Conservation (phyloP, 108 stramenopile species). For the Skeletonema tropicum region DNA sequence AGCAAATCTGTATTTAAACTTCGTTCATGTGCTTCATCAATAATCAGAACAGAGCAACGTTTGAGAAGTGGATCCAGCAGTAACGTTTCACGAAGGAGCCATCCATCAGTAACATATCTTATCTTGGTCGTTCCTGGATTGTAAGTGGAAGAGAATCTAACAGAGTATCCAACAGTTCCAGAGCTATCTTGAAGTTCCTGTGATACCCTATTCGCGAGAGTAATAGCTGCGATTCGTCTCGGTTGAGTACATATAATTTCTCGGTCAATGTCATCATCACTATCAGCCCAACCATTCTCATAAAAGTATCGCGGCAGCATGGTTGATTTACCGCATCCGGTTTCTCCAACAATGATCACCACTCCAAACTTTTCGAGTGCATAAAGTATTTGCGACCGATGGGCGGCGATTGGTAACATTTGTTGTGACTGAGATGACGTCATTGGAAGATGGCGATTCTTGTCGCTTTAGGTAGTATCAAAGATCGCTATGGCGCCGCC, state of each 20-base stretch:
- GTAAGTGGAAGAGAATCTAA: constrained; percentile 77
- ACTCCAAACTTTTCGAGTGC: constrained; percentile 76
- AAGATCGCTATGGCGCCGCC: too few species aligned
- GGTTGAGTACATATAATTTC: constrained; percentile 93
- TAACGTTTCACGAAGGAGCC: constrained; percentile 88
- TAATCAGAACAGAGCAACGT: constrained; percentile 92
- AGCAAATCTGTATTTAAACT: constrained; percentile 90
- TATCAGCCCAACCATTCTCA: constrained; percentile 87
- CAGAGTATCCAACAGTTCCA: constrained; percentile 79
- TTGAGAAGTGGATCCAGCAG: constrained; percentile 89
- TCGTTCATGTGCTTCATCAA: constrained; percentile 97
- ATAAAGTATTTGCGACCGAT: constrained; percentile 80
- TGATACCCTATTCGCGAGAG: constrained; percentile 83
- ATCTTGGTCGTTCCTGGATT: constrained; percentile 64
- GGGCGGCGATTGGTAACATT: constrained; percentile 81
- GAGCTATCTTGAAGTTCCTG: constrained; percentile 56
- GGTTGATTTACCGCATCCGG: constrained; percentile 94
- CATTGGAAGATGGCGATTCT: background rate
- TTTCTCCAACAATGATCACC: constrained; percentile 94
- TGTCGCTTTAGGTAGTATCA: too few species aligned
- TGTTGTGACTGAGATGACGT: background rate
- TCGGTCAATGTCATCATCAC: constrained; percentile 23
- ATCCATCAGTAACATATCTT: constrained; percentile 90
- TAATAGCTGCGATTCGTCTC: constrained; percentile 87
- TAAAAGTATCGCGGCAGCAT: constrained; percentile 93